Percentiles rank a stretch among this genome's conserved stretches.
These are phyloP conservation scores for Micromonas commoda DNA, from an alignment of 139 green algal genomes.

Conservation along the genomic window DNA sequence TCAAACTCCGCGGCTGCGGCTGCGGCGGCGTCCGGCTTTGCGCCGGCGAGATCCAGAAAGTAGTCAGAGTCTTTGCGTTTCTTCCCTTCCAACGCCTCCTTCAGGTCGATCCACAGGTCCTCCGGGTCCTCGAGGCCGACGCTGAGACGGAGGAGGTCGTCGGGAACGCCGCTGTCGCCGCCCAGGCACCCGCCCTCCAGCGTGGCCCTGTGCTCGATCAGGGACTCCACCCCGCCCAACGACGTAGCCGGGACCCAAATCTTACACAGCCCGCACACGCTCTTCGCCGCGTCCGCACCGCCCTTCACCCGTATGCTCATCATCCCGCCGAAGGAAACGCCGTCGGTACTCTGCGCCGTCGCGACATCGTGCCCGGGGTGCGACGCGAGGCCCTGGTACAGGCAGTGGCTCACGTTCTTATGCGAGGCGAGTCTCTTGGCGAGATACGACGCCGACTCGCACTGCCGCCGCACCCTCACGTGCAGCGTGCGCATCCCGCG, in stretches of 20 bases:
- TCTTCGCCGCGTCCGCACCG: constrained; percentile 69
- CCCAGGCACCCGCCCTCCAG: constrained; percentile 43
- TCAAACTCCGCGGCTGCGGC: too few relatives aligned
- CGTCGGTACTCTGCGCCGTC: constrained; percentile 66
- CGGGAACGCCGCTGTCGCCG: not conserved
- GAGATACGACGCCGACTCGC: not conserved
- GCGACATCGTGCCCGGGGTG: constrained; percentile 93
- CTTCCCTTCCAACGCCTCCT: not conserved
- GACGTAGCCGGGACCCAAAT: constrained; percentile 74
- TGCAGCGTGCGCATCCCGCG: constrained; percentile 95
- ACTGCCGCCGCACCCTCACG: constrained; percentile 74
- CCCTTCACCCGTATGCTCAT: constrained; percentile 83
- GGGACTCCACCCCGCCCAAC: constrained; percentile 86
- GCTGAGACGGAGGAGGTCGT: not conserved
- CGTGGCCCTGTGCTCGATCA: constrained; percentile 97
- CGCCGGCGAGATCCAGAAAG: too few relatives aligned
- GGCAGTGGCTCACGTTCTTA: not conserved
- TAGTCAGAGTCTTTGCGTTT: not conserved
- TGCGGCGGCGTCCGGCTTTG: too few relatives aligned
- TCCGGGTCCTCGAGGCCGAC: not conserved
- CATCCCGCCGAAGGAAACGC: constrained; percentile 78
- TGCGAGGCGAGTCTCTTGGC: not conserved
- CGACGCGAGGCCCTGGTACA: constrained; percentile 65
- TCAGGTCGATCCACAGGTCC: not conserved
- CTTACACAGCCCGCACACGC: constrained; percentile 91